These are phyloP conservation scores for Camellia granthamiana DNA, from an alignment of 148 eudicot genomes.

Conservation along the genomic window DNA sequence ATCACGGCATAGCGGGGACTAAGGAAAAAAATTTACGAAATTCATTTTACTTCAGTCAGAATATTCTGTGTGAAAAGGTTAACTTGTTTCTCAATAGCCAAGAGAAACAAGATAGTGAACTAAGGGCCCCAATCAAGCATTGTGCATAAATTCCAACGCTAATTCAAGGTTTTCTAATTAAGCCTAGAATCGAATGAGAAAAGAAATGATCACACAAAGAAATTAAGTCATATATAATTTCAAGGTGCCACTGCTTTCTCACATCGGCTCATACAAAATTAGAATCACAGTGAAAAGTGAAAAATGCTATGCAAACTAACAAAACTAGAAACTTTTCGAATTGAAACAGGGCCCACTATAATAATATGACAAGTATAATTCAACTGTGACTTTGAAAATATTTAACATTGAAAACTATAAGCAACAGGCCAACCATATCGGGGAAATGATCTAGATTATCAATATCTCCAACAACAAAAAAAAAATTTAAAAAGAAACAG, in stretches of 20 bases:
- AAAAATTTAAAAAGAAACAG: no score
- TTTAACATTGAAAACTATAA: neutral
- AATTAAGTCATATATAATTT: slow-evolving; percentile 15
- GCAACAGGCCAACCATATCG: neutral
- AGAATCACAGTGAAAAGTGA: slow-evolving; percentile 17
- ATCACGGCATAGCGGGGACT: neutral
- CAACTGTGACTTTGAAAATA: no score
- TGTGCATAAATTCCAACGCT: slow-evolving; percentile 9
- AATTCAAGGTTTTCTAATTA: slow-evolving; percentile 17
- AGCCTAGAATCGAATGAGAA: slow-evolving; percentile 4
- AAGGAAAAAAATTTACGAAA: neutral
- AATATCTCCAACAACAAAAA: neutral
- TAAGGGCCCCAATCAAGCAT: slow-evolving; percentile 35
- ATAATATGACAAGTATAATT: no score
- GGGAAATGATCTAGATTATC: neutral
- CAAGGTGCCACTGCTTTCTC: slow-evolving; percentile 8
- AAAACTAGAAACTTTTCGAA: no score
- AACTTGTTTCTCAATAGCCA: slow-evolving; percentile 18
- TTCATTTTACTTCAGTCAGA: neutral
- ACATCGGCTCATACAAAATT: slow-evolving; percentile 14
- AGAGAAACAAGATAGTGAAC: slow-evolving; percentile 21
- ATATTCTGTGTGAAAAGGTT: slow-evolving; percentile 13
- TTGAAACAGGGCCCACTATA: no score
- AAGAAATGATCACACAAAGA: neutral
- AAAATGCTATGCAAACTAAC: no score